These are phyloP conservation scores for Umbelopsis vinacea DNA, from an alignment of 192 early-diverging fungal species.

Conservation along the genomic window DNA sequence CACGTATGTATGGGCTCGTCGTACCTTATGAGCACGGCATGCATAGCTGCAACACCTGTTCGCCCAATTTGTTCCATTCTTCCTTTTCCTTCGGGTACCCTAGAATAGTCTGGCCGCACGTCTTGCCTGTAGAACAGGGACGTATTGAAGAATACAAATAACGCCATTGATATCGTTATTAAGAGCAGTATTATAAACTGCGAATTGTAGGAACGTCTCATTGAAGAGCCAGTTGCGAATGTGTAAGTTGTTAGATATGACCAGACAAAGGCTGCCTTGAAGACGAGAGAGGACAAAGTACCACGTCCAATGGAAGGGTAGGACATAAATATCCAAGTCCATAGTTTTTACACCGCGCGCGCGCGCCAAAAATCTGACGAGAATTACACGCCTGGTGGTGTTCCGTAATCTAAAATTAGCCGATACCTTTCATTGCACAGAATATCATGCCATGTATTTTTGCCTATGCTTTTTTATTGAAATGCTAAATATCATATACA, in stretches of 20 bases:
- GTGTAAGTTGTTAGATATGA: too few relatives aligned
- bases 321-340: too few relatives aligned
- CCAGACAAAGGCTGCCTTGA: too few relatives aligned
- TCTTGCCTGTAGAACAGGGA: conserved; percentile 9
- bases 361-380: too few relatives aligned
- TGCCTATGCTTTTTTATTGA: neutral
- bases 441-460: too few relatives aligned
- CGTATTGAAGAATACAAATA: neutral
- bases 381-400: too few relatives aligned
- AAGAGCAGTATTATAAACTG: neutral
- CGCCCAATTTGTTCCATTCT: conserved; percentile 47
- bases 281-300: too few relatives aligned
- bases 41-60: conserved; percentile 58
- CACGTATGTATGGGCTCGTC: too few relatives aligned
- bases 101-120: neutral
- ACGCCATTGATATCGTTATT: neutral
- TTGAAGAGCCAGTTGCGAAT: neutral
- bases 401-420: too few relatives aligned
- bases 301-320: too few relatives aligned
- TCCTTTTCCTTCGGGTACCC: conserved; percentile 26
- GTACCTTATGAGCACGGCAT: conserved; percentile 42
- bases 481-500: neutral
- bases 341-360: too few relatives aligned
- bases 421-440: too few relatives aligned
- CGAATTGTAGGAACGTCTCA: neutral